These are phyloP conservation scores for Mycosarcoma mackinlayi DNA, from an alignment of 1,284 basidiomycete genomes.

Conservation along the genomic window DNA sequence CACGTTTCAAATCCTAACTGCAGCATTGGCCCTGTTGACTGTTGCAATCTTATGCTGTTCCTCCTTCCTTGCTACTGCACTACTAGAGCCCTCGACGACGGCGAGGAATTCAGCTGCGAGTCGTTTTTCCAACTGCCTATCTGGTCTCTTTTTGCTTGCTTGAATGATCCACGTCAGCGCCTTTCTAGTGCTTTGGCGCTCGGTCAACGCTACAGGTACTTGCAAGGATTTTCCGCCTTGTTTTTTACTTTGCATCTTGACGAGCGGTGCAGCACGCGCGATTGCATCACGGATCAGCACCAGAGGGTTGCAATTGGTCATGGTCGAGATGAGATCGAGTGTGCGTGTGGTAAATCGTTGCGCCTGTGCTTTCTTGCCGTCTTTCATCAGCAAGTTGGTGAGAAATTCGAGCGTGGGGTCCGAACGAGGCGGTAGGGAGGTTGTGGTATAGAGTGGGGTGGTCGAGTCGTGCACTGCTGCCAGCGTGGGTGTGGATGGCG, in stretches of 20 bases:
- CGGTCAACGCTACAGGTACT: slow-evolving; percentile 68
- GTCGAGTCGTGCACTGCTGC: slow-evolving; percentile 10
- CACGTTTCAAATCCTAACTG: slow-evolving; percentile 60
- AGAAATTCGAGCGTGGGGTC: slow-evolving; percentile 66
- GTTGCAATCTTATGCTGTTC: slow-evolving; percentile 78
- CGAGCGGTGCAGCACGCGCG: slow-evolving; percentile 61
- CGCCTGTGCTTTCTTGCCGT: slow-evolving; percentile 69
- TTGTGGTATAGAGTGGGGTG: slow-evolving; percentile 36
- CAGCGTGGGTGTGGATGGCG: slow-evolving; percentile 10
- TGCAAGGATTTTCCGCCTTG: slow-evolving; percentile 68
- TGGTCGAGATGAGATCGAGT: slow-evolving; percentile 60
- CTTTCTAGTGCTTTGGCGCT: slow-evolving; percentile 64
- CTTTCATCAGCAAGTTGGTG: slow-evolving; percentile 69
- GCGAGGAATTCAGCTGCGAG: slow-evolving; percentile 69
- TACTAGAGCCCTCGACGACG: slow-evolving; percentile 67
- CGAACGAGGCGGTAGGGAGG: slow-evolving; percentile 49
- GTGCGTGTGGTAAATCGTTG: slow-evolving; percentile 63
- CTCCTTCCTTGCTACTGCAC: slow-evolving; percentile 67
- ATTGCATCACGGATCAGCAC: slow-evolving; percentile 68
- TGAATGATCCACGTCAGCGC: slow-evolving; percentile 69
- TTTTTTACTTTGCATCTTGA: slow-evolving; percentile 67
- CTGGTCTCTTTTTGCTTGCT: slow-evolving; percentile 68
- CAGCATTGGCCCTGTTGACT: slow-evolving; percentile 76
- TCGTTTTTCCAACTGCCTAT: slow-evolving; percentile 66
- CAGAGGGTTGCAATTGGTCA: slow-evolving; percentile 66